Base-by-base conservation (phyloP, 2,329 filamentous ascomycete species). In the Phyllachora maydis region DNA sequence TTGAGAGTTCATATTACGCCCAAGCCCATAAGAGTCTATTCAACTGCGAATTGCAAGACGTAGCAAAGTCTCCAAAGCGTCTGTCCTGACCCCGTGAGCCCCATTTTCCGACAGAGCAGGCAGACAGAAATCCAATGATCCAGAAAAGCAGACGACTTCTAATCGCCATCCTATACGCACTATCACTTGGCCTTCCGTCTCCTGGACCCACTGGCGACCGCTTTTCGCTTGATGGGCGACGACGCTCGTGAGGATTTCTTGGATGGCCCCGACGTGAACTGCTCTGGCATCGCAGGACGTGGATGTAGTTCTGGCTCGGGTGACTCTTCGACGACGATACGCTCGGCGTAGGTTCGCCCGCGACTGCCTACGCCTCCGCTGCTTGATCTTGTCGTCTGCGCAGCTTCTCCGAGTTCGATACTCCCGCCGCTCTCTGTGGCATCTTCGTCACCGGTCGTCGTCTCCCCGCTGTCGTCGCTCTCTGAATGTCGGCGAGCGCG, bases 221-320 rank as follows among this genome's bases (percentile, higher is more conserved):
- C 32, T 27, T 52, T 56, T 31, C 47, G 43, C 36, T 55, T 56
- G n/a, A 38, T 32, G 11, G 49, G 42, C 19, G 50, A 45, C 28
- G 30, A 26, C 32, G 24, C 17, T 34, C 38, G 30, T 12, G 48
- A 43, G 29, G 46, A 39, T 32, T 49, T 53, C 42, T 54, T 58
- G 31, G 34, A 41, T 31, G 35, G 46, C 26, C 38, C 34, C 13
- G 37, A 34, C 10, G 39, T n/a, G n/a, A n/a, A 33, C 19, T 35
- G 36, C 22, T 44, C 45, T 28, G 49, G 23, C 32, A 35, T 16
- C 32, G 33, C n/a, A n/a, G n/a, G 26, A 25, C 27, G 20, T 25
- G 35, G 26, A 14, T 38, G 31, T 10, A 29, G 30, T 6, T 33
- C 26, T n/a, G 11, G 26, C 17, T 26, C 23, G 14, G 11, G 25